Base-by-base conservation (phyloP, 2,329 filamentous ascomycete genomes). In the Leptographium radiaticola region DNA sequence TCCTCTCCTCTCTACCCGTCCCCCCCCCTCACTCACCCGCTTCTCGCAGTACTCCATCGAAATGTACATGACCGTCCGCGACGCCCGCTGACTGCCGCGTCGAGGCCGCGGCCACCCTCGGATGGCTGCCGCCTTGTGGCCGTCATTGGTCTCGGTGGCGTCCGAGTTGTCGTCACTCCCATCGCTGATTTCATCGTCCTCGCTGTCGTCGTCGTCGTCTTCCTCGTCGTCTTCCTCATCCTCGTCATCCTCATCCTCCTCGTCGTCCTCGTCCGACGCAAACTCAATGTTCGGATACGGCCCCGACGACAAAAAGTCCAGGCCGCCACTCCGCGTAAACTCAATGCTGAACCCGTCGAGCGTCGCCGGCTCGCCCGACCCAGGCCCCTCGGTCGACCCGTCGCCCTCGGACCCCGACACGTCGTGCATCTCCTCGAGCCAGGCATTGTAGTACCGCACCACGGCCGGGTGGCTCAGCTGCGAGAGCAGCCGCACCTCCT, bases 31-130 rank as follows among this genome's bases (percentile, higher is more conserved):
- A 25, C 25, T 25, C 5, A 25, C 25, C 25, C 87, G 81, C 64
- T 91, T 93, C 66, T 97, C 91, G 64, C 93, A 98, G 61, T 96
- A 95, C 65, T 98, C 93, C 93, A 98, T 98, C 57, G 95, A 93
- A 54, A 98, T 97, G 66, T 96, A 98, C 44, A 98, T 75, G 8
- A 90, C 84, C 0, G 86, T 90, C 52, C 79, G 80, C 56, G 79
- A 77, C 5, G 79, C 70, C 45, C 77, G 73, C 53, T 77, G 73
- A 44, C 69, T 69, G 46, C 62, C 64, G n/a, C 60, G 54, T 0
- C 62, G 60, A 12, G 53, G 54, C 42, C 62, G 65, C 40, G 42
- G 51, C 55, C 54, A 57, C 8, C 43, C 52, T 1, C 54, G 50
- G 0, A 54, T 40, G 2, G 20, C 49, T 11, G 49, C 34, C 2